Base-by-base conservation (phyloP, 2,329 filamentous ascomycete species). In the Graphilbum fragrans region DNA sequence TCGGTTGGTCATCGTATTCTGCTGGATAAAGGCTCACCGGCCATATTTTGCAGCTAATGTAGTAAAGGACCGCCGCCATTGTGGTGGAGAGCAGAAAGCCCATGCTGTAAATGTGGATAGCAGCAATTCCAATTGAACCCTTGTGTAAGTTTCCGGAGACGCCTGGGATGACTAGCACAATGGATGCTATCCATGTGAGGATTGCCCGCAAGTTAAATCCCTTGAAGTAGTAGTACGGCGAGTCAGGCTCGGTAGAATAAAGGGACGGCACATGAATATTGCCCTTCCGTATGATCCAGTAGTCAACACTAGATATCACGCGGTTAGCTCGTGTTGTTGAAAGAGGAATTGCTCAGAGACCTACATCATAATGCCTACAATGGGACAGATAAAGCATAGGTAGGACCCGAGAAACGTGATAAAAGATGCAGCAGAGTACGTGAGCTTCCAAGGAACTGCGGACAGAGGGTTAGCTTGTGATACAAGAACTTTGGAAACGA, bases 171-270 rank as follows among this genome's bases (percentile, higher is more conserved):
- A 55, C 53, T 14, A 59, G 49, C 4, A 53, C 56, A 21, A 60
- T 52, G 27, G 55, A 58, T 18, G 51, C 51, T 9, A 58, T 37
- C 40, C 59, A 61, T 17, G 58, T 56, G 29, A 56, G 47, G 12
- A 57, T 43, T 9, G 54, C 57, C 36, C 58, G 56, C 11, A 58
- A 27, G 38, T 61, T 61, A 52, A 54, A 56, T 16, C 58, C 58
- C 9, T 45, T 33, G 34, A 49, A 44, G 41, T 58, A 60, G 31
- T 53, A 53, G 42, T 61, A 45, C 3, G 38, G 41, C 8, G 34
- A 21, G 10, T 21, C 38, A 2, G 7, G 16, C 4, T 23, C 23
- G 12, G 14, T 9, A 11, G 18, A 17, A 20, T 38, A 45, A 10
- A 45, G 27, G 8, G 20, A 32, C 12, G 44, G 41, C 9, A 45